phyloP scores from a whole-genome alignment of 345 rosid species.

The Anacardium occidentale region DNA sequence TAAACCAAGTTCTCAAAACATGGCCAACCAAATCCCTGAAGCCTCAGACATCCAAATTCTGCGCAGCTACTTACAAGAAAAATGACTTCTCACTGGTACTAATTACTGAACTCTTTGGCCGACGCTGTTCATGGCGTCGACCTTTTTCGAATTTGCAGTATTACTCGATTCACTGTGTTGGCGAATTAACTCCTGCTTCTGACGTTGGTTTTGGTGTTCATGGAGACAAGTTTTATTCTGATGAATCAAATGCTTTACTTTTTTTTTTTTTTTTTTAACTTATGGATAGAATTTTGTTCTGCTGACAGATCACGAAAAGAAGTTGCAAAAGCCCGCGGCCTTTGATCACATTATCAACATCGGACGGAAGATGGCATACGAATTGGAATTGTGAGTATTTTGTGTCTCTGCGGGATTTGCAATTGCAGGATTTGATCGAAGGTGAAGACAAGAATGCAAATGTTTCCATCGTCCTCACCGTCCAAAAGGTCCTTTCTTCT shows the following conservation, averaged over 20 bases:
- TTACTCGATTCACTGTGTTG: too few species aligned
- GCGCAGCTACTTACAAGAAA: background rate
- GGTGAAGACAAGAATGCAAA: constrained; percentile 42
- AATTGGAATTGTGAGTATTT: constrained; percentile 56
- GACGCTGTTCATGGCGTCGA: too few species aligned
- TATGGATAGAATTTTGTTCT: too few species aligned
- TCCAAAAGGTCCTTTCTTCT: constrained; percentile 57
- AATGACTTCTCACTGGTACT: background rate
- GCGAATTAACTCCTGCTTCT: too few species aligned
- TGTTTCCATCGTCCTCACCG: constrained; percentile 53
- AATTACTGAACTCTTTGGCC: background rate
- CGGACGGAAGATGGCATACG: constrained; percentile 71
- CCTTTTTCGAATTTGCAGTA: too few species aligned
- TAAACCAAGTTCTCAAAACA: background rate
- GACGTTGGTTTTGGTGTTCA: too few species aligned
- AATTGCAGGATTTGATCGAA: constrained; percentile 67
- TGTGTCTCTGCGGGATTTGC: constrained; percentile 62
- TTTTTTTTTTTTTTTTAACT: too few species aligned
- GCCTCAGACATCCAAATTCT: background rate
- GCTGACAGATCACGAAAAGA: background rate
- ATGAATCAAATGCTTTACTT: background rate
- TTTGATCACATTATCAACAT: constrained; percentile 61
- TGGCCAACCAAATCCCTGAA: background rate
- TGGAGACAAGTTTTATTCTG: too few species aligned
- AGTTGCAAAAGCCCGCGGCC: constrained; percentile 27